A percentile compares a stretch with the other conserved stretches of the same genome.
These are phyloP conservation scores for Pestalotiopsis sp. DNA, from an alignment of 2,329 filamentous ascomycete genomes.

Conservation along the genomic window DNA sequence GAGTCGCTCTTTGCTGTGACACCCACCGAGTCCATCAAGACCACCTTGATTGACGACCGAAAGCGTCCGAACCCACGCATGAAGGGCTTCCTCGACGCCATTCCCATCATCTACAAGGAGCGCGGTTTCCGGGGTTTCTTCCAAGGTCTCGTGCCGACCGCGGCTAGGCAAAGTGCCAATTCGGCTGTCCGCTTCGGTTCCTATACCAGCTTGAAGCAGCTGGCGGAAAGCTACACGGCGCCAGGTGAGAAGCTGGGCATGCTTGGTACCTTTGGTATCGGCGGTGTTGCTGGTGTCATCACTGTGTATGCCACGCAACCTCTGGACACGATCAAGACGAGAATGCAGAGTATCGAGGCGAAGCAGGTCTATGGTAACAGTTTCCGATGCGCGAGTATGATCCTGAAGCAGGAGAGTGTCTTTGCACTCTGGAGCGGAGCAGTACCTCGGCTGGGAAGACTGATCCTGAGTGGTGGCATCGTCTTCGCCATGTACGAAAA, in stretches of 20 bases:
- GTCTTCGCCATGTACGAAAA: slow-evolving; percentile 99
- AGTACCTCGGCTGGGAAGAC: slow-evolving; percentile 77
- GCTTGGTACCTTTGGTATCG: slow-evolving; percentile 86
- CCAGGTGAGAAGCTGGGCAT: slow-evolving; percentile 94
- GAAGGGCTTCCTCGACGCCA: slow-evolving; percentile 89
- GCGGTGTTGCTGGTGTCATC: slow-evolving; percentile 84
- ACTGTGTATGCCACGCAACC: slow-evolving; percentile 81
- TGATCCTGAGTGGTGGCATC: slow-evolving; percentile 92
- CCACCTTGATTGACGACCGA: slow-evolving; percentile 94
- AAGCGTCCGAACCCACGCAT: slow-evolving; percentile 85
- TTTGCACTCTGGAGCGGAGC: slow-evolving; percentile 95
- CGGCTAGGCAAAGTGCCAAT: slow-evolving; percentile 92
- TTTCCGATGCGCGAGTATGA: slow-evolving; percentile 78
- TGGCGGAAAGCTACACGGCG: slow-evolving; percentile 88
- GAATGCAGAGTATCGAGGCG: slow-evolving; percentile 96
- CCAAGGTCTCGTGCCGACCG: slow-evolving; percentile 94
- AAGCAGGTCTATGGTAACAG: slow-evolving; percentile 82
- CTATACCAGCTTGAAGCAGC: slow-evolving; percentile 88
- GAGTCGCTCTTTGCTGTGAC: slow-evolving; percentile 94
- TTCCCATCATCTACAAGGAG: slow-evolving; percentile 83
- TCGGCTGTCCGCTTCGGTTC: slow-evolving; percentile 88
- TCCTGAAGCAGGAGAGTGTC: slow-evolving; percentile 87
- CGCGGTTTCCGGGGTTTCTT: slow-evolving; percentile 92
- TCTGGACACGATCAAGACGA: slow-evolving; percentile 93
- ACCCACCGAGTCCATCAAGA: slow-evolving; percentile 98